Percentiles rank a stretch among this genome's conserved stretches.
Evolutionary conservation across 2,329 filamentous ascomycete species (phyloP).

Genomic region (Periconia sp.): DNA sequence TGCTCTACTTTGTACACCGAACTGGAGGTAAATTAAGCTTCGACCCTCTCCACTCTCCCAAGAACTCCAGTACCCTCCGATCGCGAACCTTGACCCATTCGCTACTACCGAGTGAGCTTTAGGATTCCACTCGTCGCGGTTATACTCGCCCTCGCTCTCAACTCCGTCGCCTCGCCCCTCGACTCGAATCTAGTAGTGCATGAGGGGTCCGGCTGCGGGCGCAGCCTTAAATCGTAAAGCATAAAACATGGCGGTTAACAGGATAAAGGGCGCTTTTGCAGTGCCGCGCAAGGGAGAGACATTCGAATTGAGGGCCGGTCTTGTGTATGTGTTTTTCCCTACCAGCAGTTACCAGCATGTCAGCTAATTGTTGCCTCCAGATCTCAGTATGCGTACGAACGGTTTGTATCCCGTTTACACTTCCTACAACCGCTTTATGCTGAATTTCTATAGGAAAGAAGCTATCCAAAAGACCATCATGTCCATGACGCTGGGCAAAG

Average conservation of each 20-base stretch:
- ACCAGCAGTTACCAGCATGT: constrained; percentile 11
- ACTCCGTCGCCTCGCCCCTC: constrained; percentile 7
- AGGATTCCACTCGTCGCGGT: neutral
- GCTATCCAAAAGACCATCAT: constrained; percentile 99
- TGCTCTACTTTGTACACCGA: constrained; percentile 15
- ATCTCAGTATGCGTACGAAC: constrained; percentile 98
- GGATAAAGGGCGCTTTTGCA: constrained; percentile 91
- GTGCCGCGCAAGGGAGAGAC: constrained; percentile 96
- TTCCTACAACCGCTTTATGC: constrained; percentile 21
- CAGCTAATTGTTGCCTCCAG: constrained; percentile 51
- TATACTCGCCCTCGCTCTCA: constrained; percentile 2
- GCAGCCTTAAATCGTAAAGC: constrained; percentile 30
- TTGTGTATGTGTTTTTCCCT: constrained; percentile 59
- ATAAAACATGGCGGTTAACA: constrained; percentile 83
- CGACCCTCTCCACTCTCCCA: constrained; percentile 4
- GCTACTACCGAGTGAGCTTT: neutral
- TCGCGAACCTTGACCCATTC: neutral
- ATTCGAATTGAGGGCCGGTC: constrained; percentile 90
- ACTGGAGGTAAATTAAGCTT: constrained; percentile 18
- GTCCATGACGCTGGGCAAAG: constrained; percentile 99
- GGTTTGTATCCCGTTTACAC: constrained; percentile 45
- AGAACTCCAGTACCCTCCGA: neutral
- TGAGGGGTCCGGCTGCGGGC: constrained; percentile 39
- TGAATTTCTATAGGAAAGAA: constrained; percentile 70
- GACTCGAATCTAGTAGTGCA: constrained; percentile 15